Evolutionary conservation across 1,139 yeast species (phyloP).

Genomic region (Yamadazyma spencermartinsiae): DNA sequence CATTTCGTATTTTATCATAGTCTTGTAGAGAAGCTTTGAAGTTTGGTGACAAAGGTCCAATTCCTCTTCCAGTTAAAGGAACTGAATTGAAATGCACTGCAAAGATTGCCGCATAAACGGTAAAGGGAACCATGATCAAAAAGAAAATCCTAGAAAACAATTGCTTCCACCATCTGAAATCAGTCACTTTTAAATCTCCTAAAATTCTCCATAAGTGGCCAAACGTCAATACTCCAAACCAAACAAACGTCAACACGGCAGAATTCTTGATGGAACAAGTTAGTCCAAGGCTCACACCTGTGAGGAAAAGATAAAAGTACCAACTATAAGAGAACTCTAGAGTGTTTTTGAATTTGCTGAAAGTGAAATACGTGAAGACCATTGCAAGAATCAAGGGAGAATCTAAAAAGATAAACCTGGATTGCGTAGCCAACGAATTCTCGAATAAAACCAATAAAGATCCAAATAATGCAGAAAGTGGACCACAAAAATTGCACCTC

Average conservation of each 20-base stretch:
- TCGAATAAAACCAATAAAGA: constrained; percentile 50
- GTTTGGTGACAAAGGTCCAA: constrained; percentile 53
- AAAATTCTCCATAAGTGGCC: constrained; percentile 54
- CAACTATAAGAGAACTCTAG: constrained; percentile 43
- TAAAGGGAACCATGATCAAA: constrained; percentile 48
- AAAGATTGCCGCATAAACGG: constrained; percentile 49
- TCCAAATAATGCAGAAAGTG: constrained; percentile 44
- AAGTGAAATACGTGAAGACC: constrained; percentile 42
- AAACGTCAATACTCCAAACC: constrained; percentile 46
- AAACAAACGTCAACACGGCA: constrained; percentile 53
- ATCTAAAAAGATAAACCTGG: constrained; percentile 52
- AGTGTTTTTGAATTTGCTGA: constrained; percentile 40
- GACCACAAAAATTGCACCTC: constrained; percentile 46
- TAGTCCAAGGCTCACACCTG: constrained; percentile 57
- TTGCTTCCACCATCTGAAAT: constrained; percentile 30
- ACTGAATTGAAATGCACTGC: constrained; percentile 51
- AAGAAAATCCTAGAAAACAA: constrained; percentile 29
- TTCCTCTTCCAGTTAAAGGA: constrained; percentile 50
- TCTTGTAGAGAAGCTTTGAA: constrained; percentile 55
- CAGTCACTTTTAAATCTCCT: constrained; percentile 54
- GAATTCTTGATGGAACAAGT: constrained; percentile 52
- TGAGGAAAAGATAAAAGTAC: constrained; percentile 38
- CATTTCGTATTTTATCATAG: constrained; percentile 33
- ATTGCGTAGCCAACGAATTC: constrained; percentile 52
- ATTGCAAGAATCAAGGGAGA: constrained; percentile 50